Conservation (phyloP, 257 asterid species). For the Nemophila menziesii region DNA sequence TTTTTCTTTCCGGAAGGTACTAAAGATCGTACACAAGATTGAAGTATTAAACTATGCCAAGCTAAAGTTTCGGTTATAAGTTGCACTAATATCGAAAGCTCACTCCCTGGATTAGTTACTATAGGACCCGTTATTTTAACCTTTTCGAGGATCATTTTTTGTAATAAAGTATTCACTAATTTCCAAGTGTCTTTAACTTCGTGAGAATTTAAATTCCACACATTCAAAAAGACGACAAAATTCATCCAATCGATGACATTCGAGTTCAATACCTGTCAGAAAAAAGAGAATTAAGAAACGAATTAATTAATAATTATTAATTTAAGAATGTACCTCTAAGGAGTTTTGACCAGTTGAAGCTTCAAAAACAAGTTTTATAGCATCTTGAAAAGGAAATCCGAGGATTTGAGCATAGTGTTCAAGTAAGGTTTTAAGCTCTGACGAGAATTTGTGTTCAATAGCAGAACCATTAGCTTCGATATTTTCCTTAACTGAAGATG, state of each 20-base stretch:
- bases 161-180: conserved; percentile 49
- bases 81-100: conserved; percentile 53
- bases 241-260: conserved; percentile 68
- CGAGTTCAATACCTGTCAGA: conserved; percentile 38
- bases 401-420: conserved; percentile 70
- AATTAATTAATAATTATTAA: too few species aligned
- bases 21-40: conserved; percentile 49
- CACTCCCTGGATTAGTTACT: conserved; percentile 54
- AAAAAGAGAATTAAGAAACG: background rate
- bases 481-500: conserved; percentile 60
- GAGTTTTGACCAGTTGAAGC: conserved; percentile 48
- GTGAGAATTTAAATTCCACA: conserved; percentile 62
- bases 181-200: conserved; percentile 57
- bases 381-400: conserved; percentile 66
- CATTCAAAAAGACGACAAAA: conserved; percentile 70
- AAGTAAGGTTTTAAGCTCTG: conserved; percentile 64
- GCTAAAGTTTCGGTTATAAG: conserved; percentile 78
- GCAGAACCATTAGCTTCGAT: conserved; percentile 56
- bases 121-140: conserved; percentile 39
- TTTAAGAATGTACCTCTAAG: conserved; percentile 38
- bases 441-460: conserved; percentile 43
- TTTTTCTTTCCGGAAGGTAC: conserved; percentile 80
- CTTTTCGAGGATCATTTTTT: conserved; percentile 40
- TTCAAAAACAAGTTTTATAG: conserved; percentile 58
- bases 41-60: conserved; percentile 75